These are phyloP conservation scores for Pseudoscleropodium purum DNA, from an alignment of 225 moss, liverwort and hornwort species.

Conservation along the genomic window DNA sequence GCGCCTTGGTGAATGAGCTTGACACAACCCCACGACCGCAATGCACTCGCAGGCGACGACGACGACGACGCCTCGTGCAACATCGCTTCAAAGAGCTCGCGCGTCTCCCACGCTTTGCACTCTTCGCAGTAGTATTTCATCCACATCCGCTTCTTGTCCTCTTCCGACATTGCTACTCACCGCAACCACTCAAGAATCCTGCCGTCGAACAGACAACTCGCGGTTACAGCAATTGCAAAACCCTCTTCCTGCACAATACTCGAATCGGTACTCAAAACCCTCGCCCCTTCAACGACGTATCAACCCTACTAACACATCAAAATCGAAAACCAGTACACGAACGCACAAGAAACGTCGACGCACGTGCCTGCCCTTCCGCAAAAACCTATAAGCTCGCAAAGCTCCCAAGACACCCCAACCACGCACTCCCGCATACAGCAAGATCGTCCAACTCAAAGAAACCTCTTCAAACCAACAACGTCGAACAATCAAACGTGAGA, in stretches of 20 bases:
- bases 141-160: conserved; percentile 34
- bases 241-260: background rate
- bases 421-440: background rate
- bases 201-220: background rate
- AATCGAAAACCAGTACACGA: background rate
- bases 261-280: background rate
- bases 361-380: background rate
- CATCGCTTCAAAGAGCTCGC: conserved; percentile 19
- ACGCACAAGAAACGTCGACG: background rate
- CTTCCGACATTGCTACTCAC: conserved; percentile 7
- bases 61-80: background rate
- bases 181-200: background rate
- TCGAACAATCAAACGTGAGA: background rate
- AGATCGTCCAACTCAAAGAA: conserved; percentile 14
- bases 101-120: conserved; percentile 29
- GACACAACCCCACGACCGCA: conserved; percentile 29
- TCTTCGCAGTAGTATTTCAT: conserved; percentile 31
- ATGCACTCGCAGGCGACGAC: background rate
- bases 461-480: background rate
- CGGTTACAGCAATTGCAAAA: background rate
- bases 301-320: background rate
- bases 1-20: conserved; percentile 23
- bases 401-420: conserved; percentile 3
- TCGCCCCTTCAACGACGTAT: background rate
- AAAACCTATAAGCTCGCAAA: background rate